phyloP scores from a whole-genome alignment of 129 eudicot species.

The Heracleum sosnowskyi region DNA sequence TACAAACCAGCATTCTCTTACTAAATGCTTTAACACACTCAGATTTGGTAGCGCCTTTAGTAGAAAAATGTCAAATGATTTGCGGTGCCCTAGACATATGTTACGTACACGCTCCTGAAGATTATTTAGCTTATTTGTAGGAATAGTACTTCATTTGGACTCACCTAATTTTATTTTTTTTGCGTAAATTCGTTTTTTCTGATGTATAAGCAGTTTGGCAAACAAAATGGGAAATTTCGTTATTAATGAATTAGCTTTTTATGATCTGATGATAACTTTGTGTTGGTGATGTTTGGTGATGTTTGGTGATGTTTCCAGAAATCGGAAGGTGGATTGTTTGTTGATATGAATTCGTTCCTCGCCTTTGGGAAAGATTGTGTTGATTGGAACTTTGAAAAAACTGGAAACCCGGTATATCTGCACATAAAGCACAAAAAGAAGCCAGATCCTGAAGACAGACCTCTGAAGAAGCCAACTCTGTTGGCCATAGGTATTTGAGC shows the following conservation, averaged over 20 bases:
- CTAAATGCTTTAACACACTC: background rate
- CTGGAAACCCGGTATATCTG: constrained; percentile 77
- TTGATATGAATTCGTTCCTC: constrained; percentile 87
- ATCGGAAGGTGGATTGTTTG: constrained; percentile 87
- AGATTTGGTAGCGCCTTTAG: background rate
- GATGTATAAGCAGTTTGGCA: background rate
- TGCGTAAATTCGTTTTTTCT: background rate
- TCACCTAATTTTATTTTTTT: background rate
- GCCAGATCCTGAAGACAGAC: constrained; percentile 80
- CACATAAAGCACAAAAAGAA: constrained; percentile 78
- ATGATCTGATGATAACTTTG: background rate
- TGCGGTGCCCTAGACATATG: background rate
- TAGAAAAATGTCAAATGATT: background rate
- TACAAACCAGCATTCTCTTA: background rate
- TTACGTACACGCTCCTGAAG: background rate
- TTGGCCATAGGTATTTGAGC: constrained; percentile 70
- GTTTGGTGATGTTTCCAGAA: constrained; percentile 48
- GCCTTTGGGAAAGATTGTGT: constrained; percentile 90
- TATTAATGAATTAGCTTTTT: background rate
- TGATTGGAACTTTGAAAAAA: constrained; percentile 82
- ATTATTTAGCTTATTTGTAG: background rate
- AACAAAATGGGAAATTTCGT: background rate
- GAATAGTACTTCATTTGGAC: background rate
- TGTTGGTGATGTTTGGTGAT: too few relatives aligned
- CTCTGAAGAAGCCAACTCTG: constrained; percentile 85